phyloP scores from a whole-genome alignment of 164 flowering plant species.

The Aristolochia fimbriata region DNA sequence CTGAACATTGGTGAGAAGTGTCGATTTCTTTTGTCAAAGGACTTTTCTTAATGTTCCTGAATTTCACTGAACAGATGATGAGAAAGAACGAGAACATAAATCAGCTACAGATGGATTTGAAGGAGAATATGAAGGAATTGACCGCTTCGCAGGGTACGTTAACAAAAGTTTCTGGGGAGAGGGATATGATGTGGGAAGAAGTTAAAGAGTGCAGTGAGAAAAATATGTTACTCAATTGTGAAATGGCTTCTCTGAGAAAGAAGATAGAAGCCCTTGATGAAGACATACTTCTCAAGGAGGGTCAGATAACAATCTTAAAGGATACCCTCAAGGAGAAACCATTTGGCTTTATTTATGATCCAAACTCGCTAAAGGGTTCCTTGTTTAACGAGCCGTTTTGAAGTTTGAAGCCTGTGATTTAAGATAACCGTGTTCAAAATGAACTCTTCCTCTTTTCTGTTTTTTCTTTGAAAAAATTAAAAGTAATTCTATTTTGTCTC shows the following conservation, averaged over 20 bases:
- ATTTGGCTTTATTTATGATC: constrained; percentile 50
- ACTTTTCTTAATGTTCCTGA: too few species aligned
- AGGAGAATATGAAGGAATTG: constrained; percentile 55
- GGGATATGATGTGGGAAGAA: constrained; percentile 81
- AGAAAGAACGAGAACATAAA: constrained; percentile 65
- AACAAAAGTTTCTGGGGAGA: constrained; percentile 61
- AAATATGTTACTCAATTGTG: constrained; percentile 67
- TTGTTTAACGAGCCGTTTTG: constrained; percentile 6
- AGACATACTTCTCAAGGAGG: constrained; percentile 79
- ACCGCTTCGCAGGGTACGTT: constrained; percentile 33
- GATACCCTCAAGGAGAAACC: constrained; percentile 46
- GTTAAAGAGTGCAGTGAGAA: constrained; percentile 71
- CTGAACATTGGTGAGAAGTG: too few species aligned
- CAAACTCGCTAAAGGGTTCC: constrained; percentile 28
- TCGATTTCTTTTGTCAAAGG: too few species aligned
- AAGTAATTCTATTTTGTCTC: too few species aligned
- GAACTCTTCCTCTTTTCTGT: too few species aligned
- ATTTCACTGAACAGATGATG: constrained; percentile 31
- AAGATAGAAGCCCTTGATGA: constrained; percentile 75
- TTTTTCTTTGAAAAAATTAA: too few species aligned
- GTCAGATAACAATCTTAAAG: constrained; percentile 74
- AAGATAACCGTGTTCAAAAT: too few species aligned
- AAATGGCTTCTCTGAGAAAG: constrained; percentile 50
- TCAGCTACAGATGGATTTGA: constrained; percentile 41
- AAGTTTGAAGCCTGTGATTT: too few species aligned